A percentile compares a stretch with the other conserved stretches of the same genome.
Conservation (phyloP, 139 green algal genomes). For the Tetratostichococcus sp. region DNA sequence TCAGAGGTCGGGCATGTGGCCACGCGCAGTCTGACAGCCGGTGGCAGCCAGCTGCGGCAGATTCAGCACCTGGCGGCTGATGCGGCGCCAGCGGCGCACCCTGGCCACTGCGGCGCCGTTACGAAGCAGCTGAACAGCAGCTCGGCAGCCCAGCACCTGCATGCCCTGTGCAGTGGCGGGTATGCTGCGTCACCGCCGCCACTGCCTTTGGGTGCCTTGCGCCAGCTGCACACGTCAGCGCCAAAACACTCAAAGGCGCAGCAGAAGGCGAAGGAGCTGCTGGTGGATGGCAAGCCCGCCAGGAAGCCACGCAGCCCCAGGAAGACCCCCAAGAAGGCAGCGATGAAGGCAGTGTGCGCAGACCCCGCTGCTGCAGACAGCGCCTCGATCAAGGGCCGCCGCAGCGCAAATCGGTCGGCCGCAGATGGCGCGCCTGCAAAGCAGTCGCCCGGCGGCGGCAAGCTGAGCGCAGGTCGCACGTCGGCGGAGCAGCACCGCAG, state of each 20-base stretch:
- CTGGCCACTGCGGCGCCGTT: too few species aligned
- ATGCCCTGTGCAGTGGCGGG: not conserved
- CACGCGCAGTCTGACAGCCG: not conserved
- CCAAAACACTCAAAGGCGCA: not conserved
- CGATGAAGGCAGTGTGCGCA: too few species aligned
- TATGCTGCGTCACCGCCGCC: too few species aligned
- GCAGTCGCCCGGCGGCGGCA: too few species aligned
- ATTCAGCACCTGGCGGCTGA: too few species aligned
- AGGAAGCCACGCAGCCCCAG: not conserved
- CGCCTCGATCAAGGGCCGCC: not conserved
- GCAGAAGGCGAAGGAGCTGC: not conserved
- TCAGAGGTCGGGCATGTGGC: not conserved
- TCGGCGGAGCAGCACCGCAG: too few species aligned
- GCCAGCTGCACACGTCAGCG: not conserved
- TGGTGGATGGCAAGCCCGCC: not conserved
- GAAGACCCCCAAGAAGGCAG: not conserved
- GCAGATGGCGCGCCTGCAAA: too few species aligned
- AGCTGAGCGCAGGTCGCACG: too few species aligned
- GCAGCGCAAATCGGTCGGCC: not conserved
- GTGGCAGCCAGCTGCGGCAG: too few species aligned
- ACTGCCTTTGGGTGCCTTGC: not conserved
- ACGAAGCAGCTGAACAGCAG: not conserved
- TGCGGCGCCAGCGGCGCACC: too few species aligned
- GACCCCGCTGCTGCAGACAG: too few species aligned
- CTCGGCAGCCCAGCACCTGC: not conserved